Conservation (phyloP, 139 green algal species). For the Chlorella sp. region DNA sequence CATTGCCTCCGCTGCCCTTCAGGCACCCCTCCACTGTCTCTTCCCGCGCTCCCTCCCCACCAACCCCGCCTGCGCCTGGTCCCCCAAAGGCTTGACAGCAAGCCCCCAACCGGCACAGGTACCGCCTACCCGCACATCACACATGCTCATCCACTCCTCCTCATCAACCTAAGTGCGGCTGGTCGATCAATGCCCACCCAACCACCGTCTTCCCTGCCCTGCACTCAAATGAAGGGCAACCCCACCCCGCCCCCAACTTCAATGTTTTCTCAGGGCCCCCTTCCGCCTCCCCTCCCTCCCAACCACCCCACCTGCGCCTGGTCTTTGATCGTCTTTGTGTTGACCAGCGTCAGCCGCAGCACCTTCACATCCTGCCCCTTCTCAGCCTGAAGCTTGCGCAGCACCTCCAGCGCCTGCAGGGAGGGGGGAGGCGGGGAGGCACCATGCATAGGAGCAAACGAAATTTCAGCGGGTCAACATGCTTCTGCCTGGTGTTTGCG, state of each 20-base stretch:
- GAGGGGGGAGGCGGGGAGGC: neutral
- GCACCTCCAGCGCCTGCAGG: slow-evolving; percentile 83
- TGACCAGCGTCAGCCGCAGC: slow-evolving; percentile 76
- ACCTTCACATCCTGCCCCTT: slow-evolving; percentile 73
- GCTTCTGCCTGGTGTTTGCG: slow-evolving; percentile 90
- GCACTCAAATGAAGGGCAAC: too few relatives aligned
- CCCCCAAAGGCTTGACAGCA: neutral
- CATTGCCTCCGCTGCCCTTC: too few relatives aligned
- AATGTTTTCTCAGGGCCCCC: too few relatives aligned
- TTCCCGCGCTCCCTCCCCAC: too few relatives aligned
- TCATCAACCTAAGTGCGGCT: too few relatives aligned
- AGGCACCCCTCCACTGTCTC: too few relatives aligned
- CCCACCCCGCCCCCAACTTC: too few relatives aligned
- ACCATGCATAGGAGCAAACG: neutral
- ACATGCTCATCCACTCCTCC: too few relatives aligned
- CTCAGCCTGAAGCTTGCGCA: slow-evolving; percentile 89
- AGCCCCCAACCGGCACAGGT: neutral
- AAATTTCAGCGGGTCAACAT: neutral
- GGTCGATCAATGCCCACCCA: too few relatives aligned
- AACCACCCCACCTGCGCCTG: slow-evolving; percentile 8
- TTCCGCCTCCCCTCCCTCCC: neutral
- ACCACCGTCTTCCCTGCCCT: too few relatives aligned
- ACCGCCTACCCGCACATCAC: neutral
- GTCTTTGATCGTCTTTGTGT: slow-evolving; percentile 72
- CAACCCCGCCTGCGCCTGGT: too few relatives aligned